Percentiles rank a stretch among this genome's conserved stretches.
Conservation (phyloP, 768 basidiomycete genomes). For the Lyophyllum semitale region DNA sequence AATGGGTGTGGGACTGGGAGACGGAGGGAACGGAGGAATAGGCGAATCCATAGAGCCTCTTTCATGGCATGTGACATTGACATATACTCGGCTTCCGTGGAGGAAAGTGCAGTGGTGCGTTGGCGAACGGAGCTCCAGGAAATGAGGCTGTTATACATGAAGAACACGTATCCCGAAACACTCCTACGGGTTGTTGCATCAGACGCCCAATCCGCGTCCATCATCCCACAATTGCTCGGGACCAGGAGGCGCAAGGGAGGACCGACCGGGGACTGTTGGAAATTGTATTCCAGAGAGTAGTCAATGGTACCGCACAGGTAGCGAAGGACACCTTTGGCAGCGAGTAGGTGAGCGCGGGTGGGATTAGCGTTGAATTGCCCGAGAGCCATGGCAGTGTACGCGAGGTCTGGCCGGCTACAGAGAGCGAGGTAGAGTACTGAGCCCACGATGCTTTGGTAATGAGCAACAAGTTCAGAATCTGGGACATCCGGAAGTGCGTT, state of each 20-base stretch:
- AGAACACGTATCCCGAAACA: not conserved
- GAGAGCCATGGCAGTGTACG: constrained; percentile 29
- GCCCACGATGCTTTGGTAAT: constrained; percentile 24
- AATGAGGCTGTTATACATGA: not conserved
- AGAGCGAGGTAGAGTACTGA: constrained; percentile 29
- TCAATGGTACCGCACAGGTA: constrained; percentile 25
- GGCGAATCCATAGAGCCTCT: not conserved
- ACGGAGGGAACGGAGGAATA: constrained; percentile 16
- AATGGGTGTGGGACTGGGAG: constrained; percentile 13
- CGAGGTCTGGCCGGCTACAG: constrained; percentile 35
- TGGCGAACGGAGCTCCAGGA: not conserved
- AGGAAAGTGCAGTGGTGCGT: not conserved
- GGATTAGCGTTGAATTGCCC: constrained; percentile 31
- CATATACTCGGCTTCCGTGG: not conserved
- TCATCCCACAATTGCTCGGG: not conserved
- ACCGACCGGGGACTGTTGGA: not conserved
- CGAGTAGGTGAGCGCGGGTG: constrained; percentile 24
- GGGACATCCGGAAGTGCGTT: constrained; percentile 6
- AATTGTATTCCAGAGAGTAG: not conserved
- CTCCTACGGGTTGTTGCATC: not conserved
- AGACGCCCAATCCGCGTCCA: not conserved
- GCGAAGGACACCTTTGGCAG: constrained; percentile 29
- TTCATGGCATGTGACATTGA: not conserved
- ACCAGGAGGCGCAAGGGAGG: not conserved
- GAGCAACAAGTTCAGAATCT: constrained; percentile 14